These are phyloP conservation scores for Venturia oleaginea DNA, from an alignment of 2,329 filamentous ascomycete species.

Conservation along the genomic window DNA sequence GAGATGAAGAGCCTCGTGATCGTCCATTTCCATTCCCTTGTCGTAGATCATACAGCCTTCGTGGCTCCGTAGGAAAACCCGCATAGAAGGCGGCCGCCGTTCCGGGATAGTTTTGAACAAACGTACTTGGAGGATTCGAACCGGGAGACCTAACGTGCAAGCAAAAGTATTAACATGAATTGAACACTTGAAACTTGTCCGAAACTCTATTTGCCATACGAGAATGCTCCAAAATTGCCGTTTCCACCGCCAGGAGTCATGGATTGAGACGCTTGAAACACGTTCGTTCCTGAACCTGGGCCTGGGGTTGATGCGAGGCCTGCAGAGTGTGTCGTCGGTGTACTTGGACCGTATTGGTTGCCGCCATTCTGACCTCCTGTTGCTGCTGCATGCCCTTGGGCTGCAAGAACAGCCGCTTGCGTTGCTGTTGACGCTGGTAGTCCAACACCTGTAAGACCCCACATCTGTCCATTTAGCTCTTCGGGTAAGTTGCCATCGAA, in stretches of 20 bases:
- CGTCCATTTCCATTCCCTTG: no score
- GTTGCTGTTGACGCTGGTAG: constrained; percentile 13
- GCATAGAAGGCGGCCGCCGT: no score
- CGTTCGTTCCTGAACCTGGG: neutral
- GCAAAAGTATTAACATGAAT: neutral
- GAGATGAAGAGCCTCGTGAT: no score
- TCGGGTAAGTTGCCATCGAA: constrained; percentile 75
- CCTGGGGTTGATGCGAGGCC: constrained; percentile 41
- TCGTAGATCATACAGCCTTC: no score
- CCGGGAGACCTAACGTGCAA: neutral
- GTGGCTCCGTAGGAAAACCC: no score
- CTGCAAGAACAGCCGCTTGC: constrained; percentile 14
- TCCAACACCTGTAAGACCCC: constrained; percentile 53
- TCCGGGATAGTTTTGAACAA: no score
- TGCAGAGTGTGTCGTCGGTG: constrained; percentile 50
- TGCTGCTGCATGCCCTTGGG: constrained; percentile 11
- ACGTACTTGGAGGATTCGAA: neutral
- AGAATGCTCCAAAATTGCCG: constrained; percentile 67
- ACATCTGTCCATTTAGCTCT: constrained; percentile 80
- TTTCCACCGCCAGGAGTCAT: constrained; percentile 61
- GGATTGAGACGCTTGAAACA: neutral
- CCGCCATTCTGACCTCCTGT: constrained; percentile 18
- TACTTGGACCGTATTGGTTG: constrained; percentile 51
- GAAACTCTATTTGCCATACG: constrained; percentile 18
- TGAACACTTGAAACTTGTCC: neutral